phyloP scores from a whole-genome alignment of 306 rosid species.

The Ormosia semicastrata region DNA sequence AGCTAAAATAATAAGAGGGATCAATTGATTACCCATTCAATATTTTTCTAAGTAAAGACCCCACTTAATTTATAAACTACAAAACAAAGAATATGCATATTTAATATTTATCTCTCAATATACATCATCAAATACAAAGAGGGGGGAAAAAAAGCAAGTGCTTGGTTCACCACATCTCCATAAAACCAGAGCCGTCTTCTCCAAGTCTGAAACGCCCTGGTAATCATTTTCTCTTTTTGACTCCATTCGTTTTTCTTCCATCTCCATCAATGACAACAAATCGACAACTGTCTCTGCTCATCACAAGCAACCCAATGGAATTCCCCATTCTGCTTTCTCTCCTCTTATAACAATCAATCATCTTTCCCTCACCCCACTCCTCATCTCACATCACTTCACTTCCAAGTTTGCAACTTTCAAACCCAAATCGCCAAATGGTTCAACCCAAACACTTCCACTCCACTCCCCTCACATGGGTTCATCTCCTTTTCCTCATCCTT shows the following conservation, averaged over 20 bases:
- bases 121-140: too few species aligned
- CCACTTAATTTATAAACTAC: too few species aligned
- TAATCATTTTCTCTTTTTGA: background rate
- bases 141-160: background rate
- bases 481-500: background rate
- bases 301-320: background rate
- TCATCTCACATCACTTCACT: background rate
- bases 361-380: background rate
- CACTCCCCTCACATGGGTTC: background rate
- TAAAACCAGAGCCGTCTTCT: constrained; percentile 8
- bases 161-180: background rate
- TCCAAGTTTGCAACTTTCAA: background rate
- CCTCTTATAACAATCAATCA: background rate
- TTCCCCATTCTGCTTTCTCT: background rate
- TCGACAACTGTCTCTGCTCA: background rate
- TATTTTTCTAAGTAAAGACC: too few species aligned
- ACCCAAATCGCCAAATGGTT: constrained; percentile 8
- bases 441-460: background rate
- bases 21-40: too few species aligned
- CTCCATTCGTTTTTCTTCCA: background rate
- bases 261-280: constrained; percentile 7
- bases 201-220: background rate
- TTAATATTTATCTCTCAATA: background rate
- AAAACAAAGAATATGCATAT: too few species aligned
- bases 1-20: background rate